A percentile compares a stretch with the other conserved stretches of the same genome.
These are phyloP conservation scores for Hortaea sp. DNA, from an alignment of 2,329 filamentous ascomycete species.

Conservation along the genomic window DNA sequence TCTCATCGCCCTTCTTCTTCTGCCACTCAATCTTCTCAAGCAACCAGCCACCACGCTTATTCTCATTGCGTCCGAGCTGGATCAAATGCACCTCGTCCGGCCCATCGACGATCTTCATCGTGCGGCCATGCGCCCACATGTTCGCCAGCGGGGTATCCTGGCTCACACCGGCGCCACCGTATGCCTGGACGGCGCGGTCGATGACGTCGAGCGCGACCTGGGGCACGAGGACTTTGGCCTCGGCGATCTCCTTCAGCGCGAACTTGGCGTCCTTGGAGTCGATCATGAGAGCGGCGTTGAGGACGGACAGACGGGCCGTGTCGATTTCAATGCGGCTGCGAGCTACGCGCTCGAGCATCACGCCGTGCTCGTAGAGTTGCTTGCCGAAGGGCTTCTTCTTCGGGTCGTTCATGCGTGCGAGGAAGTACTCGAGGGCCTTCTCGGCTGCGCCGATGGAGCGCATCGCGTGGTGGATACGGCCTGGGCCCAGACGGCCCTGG, in stretches of 20 bases:
- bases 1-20: slow-evolving; percentile 52
- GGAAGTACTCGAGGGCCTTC: slow-evolving; percentile 85
- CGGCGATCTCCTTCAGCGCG: slow-evolving; percentile 83
- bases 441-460: slow-evolving; percentile 84
- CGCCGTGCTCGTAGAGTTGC: slow-evolving; percentile 75
- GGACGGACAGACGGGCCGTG: slow-evolving; percentile 74
- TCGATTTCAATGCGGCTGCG: slow-evolving; percentile 90
- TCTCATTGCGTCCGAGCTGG: slow-evolving; percentile 74
- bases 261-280: slow-evolving; percentile 81
- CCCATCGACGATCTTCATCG: slow-evolving; percentile 51
- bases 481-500: slow-evolving; percentile 88
- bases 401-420: slow-evolving; percentile 87
- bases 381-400: slow-evolving; percentile 87
- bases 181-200: slow-evolving; percentile 87
- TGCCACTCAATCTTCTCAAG: slow-evolving; percentile 55
- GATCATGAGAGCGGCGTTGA: slow-evolving; percentile 93
- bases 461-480: slow-evolving; percentile 97
- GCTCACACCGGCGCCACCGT: slow-evolving; percentile 79
- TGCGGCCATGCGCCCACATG: slow-evolving; percentile 28
- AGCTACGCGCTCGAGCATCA: slow-evolving; percentile 91
- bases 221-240: slow-evolving; percentile 89
- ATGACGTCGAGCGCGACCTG: slow-evolving; percentile 75
- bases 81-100: slow-evolving; percentile 91
- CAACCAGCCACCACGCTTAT: slow-evolving; percentile 45
- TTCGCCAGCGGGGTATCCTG: slow-evolving; percentile 88